These are phyloP conservation scores for Picochlorum sp. DNA, from an alignment of 139 green algal genomes.

Conservation along the genomic window DNA sequence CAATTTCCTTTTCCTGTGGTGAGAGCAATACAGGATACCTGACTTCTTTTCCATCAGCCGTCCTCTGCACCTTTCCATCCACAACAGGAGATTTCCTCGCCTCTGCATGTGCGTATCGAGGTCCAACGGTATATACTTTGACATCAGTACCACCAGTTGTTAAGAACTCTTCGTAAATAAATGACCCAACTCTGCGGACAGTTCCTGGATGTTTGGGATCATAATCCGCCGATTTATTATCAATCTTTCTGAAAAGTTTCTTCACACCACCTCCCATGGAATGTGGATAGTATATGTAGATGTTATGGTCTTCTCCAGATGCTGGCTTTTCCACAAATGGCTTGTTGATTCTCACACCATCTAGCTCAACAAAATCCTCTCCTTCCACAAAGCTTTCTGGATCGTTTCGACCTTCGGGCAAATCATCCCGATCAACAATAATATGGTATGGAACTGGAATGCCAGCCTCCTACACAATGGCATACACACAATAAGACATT, in stretches of 20 bases:
- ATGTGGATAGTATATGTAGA: conserved; percentile 97
- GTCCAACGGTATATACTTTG: conserved; percentile 90
- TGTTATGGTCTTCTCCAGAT: conserved; percentile 90
- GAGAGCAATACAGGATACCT: conserved; percentile 86
- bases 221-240: conserved; percentile 75
- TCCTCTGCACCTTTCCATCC: conserved; percentile 84
- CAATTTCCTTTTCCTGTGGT: conserved; percentile 89
- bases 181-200: conserved; percentile 77
- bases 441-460: conserved; percentile 87
- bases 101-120: conserved; percentile 92
- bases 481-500: conserved; percentile 32
- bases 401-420: conserved; percentile 22
- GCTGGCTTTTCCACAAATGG: conserved; percentile 99
- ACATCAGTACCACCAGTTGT: conserved; percentile 95
- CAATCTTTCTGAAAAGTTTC: conserved; percentile 90
- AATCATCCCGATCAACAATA: conserved; percentile 67
- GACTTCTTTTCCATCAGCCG: conserved; percentile 82
- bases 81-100: conserved; percentile 94
- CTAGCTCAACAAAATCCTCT: conserved; percentile 78
- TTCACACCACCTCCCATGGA: conserved; percentile 96
- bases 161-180: conserved; percentile 98
- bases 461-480: conserved; percentile 25
- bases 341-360: conserved; percentile 78
- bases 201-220: conserved; percentile 69
- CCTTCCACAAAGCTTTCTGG: conserved; percentile 70